phyloP scores from a whole-genome alignment of 192 early-diverging fungal species.

The Coemansia sp. region DNA sequence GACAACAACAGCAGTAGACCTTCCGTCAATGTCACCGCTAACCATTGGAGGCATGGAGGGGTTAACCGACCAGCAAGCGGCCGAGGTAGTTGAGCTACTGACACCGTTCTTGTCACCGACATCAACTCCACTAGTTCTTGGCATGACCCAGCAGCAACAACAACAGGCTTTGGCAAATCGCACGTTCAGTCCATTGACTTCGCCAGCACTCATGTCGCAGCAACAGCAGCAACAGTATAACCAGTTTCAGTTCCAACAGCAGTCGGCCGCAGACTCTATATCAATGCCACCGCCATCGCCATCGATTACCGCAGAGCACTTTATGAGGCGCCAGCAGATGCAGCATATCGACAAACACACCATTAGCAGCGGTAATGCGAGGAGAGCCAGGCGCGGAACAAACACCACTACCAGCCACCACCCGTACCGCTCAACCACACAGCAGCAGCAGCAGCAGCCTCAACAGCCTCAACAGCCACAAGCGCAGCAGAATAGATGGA shows the following conservation, averaged over 20 bases:
- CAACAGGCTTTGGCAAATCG: not conserved
- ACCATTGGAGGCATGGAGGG: conserved; percentile 23
- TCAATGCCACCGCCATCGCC: conserved; percentile 46
- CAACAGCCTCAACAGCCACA: not conserved
- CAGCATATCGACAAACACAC: not conserved
- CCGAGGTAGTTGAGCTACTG: conserved; percentile 45
- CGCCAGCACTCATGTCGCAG: conserved; percentile 38
- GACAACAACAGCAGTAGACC: not conserved
- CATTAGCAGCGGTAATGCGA: not conserved
- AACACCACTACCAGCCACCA: not conserved
- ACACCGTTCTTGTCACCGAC: conserved; percentile 48
- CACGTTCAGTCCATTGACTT: conserved; percentile 41
- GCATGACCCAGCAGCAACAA: not conserved
- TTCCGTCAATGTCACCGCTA: conserved; percentile 22
- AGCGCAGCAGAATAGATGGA: conserved; percentile 2
- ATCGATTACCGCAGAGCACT: conserved; percentile 43
- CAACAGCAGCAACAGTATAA: not conserved
- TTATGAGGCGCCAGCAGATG: conserved; percentile 40
- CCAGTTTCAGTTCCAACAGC: not conserved
- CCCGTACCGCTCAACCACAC: not conserved
- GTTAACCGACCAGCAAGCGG: conserved; percentile 37
- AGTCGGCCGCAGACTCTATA: not conserved
- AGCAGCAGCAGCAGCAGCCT: conserved; percentile 10
- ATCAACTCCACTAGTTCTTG: conserved; percentile 14
- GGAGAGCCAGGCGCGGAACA: conserved; percentile 1